Conservation (phyloP, 805 yeast genomes). For the Wickerhamomyces mucosus region DNA sequence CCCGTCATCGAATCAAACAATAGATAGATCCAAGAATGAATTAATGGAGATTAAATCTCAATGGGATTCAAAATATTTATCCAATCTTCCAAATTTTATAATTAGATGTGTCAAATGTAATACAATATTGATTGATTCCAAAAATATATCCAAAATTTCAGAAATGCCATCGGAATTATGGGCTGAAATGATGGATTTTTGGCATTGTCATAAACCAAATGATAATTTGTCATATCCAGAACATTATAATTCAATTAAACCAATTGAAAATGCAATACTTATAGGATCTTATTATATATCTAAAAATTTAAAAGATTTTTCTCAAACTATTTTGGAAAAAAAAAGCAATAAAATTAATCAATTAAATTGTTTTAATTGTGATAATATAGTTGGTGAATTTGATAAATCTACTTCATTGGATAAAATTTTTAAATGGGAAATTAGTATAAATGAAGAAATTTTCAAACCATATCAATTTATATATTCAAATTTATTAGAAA, state of each 20-base stretch:
- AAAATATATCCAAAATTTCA: conserved; percentile 23
- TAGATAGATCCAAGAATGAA: conserved; percentile 13
- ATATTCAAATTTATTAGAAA: conserved; percentile 31
- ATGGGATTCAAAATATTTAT: conserved; percentile 37
- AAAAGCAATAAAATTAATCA: conserved; percentile 4
- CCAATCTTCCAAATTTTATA: conserved; percentile 19
- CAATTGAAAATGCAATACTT: conserved; percentile 32
- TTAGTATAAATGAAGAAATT: conserved; percentile 26
- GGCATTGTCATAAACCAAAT: conserved; percentile 91
- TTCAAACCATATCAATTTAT: conserved; percentile 29
- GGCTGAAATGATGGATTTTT: conserved; percentile 93
- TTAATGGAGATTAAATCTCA: conserved; percentile 17
- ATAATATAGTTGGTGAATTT: conserved; percentile 28
- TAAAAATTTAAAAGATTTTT: conserved; percentile 5
- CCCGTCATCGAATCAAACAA: conserved; percentile 2
- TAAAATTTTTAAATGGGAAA: conserved; percentile 50
- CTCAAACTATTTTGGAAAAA: conserved; percentile 2
- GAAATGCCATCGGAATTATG: conserved; percentile 89
- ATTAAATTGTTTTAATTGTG: conserved; percentile 31
- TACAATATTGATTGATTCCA: conserved; percentile 22
- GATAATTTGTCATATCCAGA: conserved; percentile 13
- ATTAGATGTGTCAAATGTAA: conserved; percentile 27
- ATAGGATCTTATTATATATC: conserved; percentile 50
- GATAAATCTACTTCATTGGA: conserved; percentile 22
- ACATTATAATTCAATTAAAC: conserved; percentile 25